Evolutionary conservation across 164 flowering plant genomes (phyloP).

Genomic region (Vitis cinerea): DNA sequence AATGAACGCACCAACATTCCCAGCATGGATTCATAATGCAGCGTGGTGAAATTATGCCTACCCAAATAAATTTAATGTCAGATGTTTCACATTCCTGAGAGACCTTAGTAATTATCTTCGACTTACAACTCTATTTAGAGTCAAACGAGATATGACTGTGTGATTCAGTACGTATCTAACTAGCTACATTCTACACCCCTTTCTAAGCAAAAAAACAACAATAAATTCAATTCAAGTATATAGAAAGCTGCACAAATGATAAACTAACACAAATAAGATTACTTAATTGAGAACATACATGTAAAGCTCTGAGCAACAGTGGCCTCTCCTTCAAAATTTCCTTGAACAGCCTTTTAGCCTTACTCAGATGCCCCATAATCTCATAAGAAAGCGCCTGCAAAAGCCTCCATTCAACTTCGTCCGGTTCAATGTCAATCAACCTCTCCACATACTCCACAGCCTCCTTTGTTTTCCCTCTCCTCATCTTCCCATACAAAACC

Average conservation of each 20-base stretch:
- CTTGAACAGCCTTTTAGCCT: slow-evolving; percentile 69
- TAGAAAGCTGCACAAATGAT: not conserved
- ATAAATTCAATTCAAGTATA: not conserved
- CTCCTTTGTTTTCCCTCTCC: slow-evolving; percentile 59
- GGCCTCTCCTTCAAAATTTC: slow-evolving; percentile 74
- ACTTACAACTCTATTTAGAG: no score
- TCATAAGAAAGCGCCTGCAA: slow-evolving; percentile 84
- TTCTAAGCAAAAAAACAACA: slow-evolving; percentile 1
- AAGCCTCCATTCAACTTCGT: slow-evolving; percentile 90
- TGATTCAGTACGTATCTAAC: not conserved
- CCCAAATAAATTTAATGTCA: no score
- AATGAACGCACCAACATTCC: no score
- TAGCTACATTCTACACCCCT: not conserved
- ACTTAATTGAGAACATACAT: slow-evolving; percentile 43
- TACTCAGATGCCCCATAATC: slow-evolving; percentile 64
- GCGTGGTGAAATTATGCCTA: no score
- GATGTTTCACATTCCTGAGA: no score
- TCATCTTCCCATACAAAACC: slow-evolving; percentile 72
- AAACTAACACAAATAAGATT: slow-evolving; percentile 2
- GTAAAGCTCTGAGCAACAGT: slow-evolving; percentile 81
- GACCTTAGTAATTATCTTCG: no score
- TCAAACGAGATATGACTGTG: not conserved
- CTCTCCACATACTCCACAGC: slow-evolving; percentile 74
- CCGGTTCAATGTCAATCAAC: slow-evolving; percentile 67
- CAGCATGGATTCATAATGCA: no score